Conservation (phyloP, 2,329 filamentous ascomycete species). For the Sphaerostilbella broomeana region DNA sequence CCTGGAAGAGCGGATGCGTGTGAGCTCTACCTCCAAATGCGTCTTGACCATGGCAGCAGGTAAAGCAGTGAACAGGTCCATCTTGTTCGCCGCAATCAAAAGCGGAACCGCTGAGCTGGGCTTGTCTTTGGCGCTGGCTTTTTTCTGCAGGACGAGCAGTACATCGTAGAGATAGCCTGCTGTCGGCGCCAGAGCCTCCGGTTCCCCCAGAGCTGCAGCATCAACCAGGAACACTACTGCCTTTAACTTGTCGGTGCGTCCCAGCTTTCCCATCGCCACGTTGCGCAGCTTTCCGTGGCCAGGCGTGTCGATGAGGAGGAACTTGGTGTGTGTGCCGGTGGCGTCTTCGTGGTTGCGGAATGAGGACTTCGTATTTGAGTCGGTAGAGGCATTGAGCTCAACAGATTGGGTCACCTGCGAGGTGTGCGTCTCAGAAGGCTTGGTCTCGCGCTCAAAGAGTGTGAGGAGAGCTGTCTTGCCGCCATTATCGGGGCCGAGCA, state of each 20-base stretch:
- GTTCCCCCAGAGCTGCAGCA: conserved; percentile 58
- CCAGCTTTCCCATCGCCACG: conserved; percentile 51
- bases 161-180: conserved; percentile 86
- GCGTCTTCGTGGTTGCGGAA: conserved; percentile 51
- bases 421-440: conserved; percentile 45
- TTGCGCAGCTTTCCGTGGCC: conserved; percentile 91
- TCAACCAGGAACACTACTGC: conserved; percentile 88
- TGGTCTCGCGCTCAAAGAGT: conserved; percentile 54
- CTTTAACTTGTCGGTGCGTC: conserved; percentile 44
- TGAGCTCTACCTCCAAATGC: conserved; percentile 73
- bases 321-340: conserved; percentile 56
- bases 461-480: conserved; percentile 90
- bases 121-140: conserved; percentile 41
- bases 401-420: conserved; percentile 44
- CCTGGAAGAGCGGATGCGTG: conserved; percentile 66
- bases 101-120: conserved; percentile 53
- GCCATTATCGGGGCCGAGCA: conserved; percentile 71
- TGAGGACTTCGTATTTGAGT: conserved; percentile 35
- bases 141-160: conserved; percentile 74
- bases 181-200: conserved; percentile 59
- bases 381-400: conserved; percentile 49
- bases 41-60: conserved; percentile 69
- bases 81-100: conserved; percentile 87
- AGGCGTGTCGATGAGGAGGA: conserved; percentile 80
- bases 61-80: conserved; percentile 88